Base-by-base conservation (phyloP, 371 early-diverging fungal species). In the Mucor saturninus region DNA sequence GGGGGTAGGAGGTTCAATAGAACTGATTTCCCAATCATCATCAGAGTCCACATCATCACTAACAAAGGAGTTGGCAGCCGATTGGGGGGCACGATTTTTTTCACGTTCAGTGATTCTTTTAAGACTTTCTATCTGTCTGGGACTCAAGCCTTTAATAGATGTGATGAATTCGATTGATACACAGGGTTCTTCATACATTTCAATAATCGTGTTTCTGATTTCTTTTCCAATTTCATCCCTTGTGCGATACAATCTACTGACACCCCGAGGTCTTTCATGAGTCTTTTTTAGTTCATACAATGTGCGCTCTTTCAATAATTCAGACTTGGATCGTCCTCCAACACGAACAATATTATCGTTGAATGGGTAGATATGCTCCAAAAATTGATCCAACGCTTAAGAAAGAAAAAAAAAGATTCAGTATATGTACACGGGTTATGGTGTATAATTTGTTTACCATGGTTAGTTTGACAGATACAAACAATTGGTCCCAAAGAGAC, bases 381-480 rank as follows among this genome's bases (percentile, higher is more conserved):
- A 61, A 53, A 91, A 91, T 61, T 90, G 90, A 60, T 91, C 92
- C 69, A 91, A 60, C 0, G 92, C 92, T 21, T 69, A 26, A 31
- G 2, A 30, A 13, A 59, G 5, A 28, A 21, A 14, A 39, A 28
- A 37, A 6, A 13, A 45, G 3, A n/a, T 45, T 15, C 15, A n/a
- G 15, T 43, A 43, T 43, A 43, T 43, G n/a, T 42, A 32, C 21
- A 13, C 8, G 21, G 49, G 8, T 6, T 2, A 46, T 15, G 6
- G 35, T 5, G 13, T 32, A 29, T 43, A 15, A 5, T 9, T 48
- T 14, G 15, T 53, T 48, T 78, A 81, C 81, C 81, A 54, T 91
- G 91, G 61, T 91, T 91, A 6, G 90, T 90, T 61, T 87, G 87
- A 56, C 87, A 88, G 31, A 90, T 79, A 66, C 87, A 77, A 1